These are phyloP conservation scores for Crotalaria pallida DNA, from an alignment of 306 rosid genomes.

Conservation along the genomic window DNA sequence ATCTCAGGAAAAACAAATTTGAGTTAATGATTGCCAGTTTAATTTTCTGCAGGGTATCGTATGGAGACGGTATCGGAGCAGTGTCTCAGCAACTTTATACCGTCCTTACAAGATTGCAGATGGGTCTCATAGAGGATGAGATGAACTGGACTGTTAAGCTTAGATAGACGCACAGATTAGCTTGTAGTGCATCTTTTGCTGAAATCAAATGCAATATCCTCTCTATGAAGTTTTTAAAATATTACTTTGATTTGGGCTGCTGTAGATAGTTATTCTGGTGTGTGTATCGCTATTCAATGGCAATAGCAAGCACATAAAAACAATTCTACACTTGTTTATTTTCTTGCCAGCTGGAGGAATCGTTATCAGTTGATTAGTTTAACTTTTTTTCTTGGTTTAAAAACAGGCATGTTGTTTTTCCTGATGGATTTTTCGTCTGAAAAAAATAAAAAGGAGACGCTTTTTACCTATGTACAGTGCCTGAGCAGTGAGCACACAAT, in stretches of 20 bases:
- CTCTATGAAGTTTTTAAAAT: background rate
- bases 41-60: slow-evolving; percentile 49
- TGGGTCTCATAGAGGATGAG: slow-evolving; percentile 81
- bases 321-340: slow-evolving; percentile 6
- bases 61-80: slow-evolving; percentile 56
- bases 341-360: slow-evolving; percentile 17
- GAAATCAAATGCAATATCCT: background rate
- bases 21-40: background rate
- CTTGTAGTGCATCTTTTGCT: background rate
- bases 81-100: slow-evolving; percentile 80
- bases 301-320: slow-evolving; percentile 11
- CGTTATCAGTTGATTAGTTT: background rate
- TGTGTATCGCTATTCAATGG: slow-evolving; percentile 16
- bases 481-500: background rate
- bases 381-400: background rate
- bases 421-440: too few relatives aligned
- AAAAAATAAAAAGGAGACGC: too few relatives aligned
- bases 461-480: background rate
- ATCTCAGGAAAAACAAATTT: background rate
- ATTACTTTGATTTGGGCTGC: slow-evolving; percentile 5
- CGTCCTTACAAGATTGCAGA: slow-evolving; percentile 79
- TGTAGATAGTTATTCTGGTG: slow-evolving; percentile 8
- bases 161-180: slow-evolving; percentile 25
- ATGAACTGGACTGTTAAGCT: slow-evolving; percentile 90
- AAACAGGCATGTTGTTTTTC: background rate